phyloP scores from a whole-genome alignment of 2,329 filamentous ascomycete species.

The Davidsoniella eucalypti region DNA sequence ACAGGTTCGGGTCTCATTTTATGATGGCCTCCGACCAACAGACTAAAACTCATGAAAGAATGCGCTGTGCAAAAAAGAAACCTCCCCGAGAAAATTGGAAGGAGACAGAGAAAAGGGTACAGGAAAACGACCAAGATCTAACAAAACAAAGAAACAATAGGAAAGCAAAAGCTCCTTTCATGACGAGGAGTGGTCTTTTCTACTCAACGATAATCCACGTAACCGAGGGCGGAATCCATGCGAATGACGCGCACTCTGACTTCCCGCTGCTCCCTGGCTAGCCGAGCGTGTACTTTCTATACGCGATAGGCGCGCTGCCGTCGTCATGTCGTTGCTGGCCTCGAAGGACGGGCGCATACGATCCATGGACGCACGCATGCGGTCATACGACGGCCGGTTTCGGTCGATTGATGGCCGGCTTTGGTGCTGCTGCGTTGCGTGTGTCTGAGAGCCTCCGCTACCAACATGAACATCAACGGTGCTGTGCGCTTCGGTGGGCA shows the following conservation, averaged over 20 bases:
- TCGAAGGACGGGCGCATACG: constrained; percentile 71
- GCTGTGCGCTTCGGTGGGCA: neutral
- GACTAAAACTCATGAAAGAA: neutral
- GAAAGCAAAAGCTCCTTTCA: constrained; percentile 16
- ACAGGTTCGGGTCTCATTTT: too few species aligned
- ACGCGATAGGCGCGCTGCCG: constrained; percentile 66
- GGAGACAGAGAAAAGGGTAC: constrained; percentile 13
- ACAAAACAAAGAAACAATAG: constrained; percentile 15
- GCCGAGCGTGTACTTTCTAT: constrained; percentile 57
- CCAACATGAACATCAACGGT: constrained; percentile 13
- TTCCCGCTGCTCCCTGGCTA: neutral
- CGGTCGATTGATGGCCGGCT: constrained; percentile 46
- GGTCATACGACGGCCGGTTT: constrained; percentile 70
- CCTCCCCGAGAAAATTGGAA: neutral
- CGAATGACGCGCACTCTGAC: constrained; percentile 5
- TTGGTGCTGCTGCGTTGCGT: constrained; percentile 16
- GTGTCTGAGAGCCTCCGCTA: constrained; percentile 14
- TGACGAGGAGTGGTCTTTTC: constrained; percentile 18
- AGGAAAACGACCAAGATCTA: constrained; percentile 14
- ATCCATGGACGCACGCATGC: constrained; percentile 76
- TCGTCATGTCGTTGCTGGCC: constrained; percentile 78
- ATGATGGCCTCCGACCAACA: too few species aligned
- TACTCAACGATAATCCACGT: constrained; percentile 29
- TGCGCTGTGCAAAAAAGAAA: neutral
- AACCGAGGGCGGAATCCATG: constrained; percentile 21